Evolutionary conservation across 306 rosid species (phyloP).

Genomic region (Casuarina glauca): DNA sequence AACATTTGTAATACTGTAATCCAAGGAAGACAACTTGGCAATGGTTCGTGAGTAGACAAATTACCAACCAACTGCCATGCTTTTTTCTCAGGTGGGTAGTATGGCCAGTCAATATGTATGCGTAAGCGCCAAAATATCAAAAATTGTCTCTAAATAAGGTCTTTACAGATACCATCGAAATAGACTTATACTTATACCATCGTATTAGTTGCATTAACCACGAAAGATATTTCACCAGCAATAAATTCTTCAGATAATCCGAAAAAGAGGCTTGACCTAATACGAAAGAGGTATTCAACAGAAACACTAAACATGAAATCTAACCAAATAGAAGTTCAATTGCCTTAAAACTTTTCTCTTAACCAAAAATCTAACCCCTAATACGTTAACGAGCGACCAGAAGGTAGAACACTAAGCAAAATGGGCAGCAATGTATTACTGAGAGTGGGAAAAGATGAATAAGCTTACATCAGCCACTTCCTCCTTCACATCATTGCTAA

Average conservation of each 20-base stretch:
- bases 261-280: not conserved
- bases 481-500: constrained; percentile 53
- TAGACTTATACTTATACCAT: no score
- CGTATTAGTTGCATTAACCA: not conserved
- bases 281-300: not conserved
- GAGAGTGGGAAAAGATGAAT: not conserved
- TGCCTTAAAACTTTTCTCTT: not conserved
- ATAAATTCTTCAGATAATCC: not conserved
- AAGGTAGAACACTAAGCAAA: not conserved
- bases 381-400: not conserved
- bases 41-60: not conserved
- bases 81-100: no score
- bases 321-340: not conserved
- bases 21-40: not conserved
- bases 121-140: not conserved
- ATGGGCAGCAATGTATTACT: constrained; percentile 2
- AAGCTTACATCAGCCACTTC: constrained; percentile 62
- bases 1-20: not conserved
- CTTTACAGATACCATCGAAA: not conserved
- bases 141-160: not conserved
- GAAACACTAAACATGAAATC: not conserved
- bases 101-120: not conserved
- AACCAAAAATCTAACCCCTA: not conserved
- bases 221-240: not conserved
- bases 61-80: not conserved